These are phyloP conservation scores for Ascobolus immersus DNA, from an alignment of 495 filamentous ascomycete genomes.

Conservation along the genomic window DNA sequence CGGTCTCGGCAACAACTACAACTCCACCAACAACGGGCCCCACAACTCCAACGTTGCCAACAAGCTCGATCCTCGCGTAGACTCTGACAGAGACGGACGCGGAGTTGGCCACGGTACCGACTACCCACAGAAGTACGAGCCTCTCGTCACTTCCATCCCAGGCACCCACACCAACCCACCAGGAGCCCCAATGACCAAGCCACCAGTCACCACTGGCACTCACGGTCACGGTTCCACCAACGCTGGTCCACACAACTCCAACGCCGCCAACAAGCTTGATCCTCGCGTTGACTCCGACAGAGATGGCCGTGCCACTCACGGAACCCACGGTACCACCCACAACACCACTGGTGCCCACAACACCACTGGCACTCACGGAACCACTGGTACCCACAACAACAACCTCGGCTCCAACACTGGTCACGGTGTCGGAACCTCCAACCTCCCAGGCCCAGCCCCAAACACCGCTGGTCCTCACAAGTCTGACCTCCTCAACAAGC, in stretches of 20 bases:
- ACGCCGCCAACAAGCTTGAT: conserved; percentile 24
- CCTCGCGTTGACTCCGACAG: conserved; percentile 26
- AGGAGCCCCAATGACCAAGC: too few species aligned
- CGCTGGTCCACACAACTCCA: conserved; percentile 23
- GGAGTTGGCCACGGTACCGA: neutral
- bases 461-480: conserved; percentile 22
- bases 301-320: conserved; percentile 15
- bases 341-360: conserved; percentile 5
- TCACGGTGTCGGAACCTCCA: too few species aligned
- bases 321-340: conserved; percentile 14
- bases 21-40: too few species aligned
- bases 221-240: conserved; percentile 16
- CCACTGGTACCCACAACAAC: neutral
- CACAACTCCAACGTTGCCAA: conserved; percentile 1
- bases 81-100: neutral
- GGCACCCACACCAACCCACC: too few species aligned
- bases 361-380: conserved; percentile 9
- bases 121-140: too few species aligned
- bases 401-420: too few species aligned
- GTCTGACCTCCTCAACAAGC: conserved; percentile 25
- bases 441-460: conserved; percentile 14
- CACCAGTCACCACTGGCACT: conserved; percentile 3
- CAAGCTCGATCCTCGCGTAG: conserved; percentile 8
- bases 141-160: too few species aligned
- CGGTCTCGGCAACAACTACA: too few species aligned